Base-by-base conservation (phyloP, 2,329 filamentous ascomycete species). In the Trichoderma simmonsii region DNA sequence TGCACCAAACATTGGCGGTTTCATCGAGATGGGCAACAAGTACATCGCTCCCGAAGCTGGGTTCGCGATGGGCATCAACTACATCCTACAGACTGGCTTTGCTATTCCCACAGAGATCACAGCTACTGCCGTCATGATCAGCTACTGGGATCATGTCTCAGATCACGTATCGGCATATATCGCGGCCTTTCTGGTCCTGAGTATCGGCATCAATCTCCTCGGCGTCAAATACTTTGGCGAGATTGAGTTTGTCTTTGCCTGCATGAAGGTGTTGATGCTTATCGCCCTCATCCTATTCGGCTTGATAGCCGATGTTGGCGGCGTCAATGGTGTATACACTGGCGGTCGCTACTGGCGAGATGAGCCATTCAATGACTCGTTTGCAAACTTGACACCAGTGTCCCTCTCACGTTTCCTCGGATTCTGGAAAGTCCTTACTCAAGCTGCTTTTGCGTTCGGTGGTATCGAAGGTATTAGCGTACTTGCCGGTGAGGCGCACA, bases 191-290 rank as follows among this genome's bases (percentile, higher is more conserved):
- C 66, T 76, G 32, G 21, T 75, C 24, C 32, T 73, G 18, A 75
- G 72, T 9, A 73, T 76, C 3, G 70, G 71, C 5, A 73, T 73
- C 43, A 76, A 76, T 43, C 72, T 76, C 36, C 51, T 74, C 4
- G 71, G 71, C 57, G 82, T 85, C 32, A 77, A 75, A 6, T 82
- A 83, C 73, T 84, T 83, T 67, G 83, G 83, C 60, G 84, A 86
- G 74, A 81, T 83, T n/a, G 84, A 86, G 73, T 86, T 86, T 71
- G 83, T 82, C 78, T 83, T 86, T 74, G 83, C 83, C 0, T 79
- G 81, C 7, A 75, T 83, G 74, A 86, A 86, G 74, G 81, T 84
- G 1, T 72, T 84, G 4, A 81, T 84, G 60, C 82, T 85, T 67
- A 70, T 82, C 24, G 81, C 79, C 36, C 76, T 83, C 48, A 81